phyloP scores from a whole-genome alignment of 2,329 filamentous ascomycete genomes.

The Calonectria crousiana region DNA sequence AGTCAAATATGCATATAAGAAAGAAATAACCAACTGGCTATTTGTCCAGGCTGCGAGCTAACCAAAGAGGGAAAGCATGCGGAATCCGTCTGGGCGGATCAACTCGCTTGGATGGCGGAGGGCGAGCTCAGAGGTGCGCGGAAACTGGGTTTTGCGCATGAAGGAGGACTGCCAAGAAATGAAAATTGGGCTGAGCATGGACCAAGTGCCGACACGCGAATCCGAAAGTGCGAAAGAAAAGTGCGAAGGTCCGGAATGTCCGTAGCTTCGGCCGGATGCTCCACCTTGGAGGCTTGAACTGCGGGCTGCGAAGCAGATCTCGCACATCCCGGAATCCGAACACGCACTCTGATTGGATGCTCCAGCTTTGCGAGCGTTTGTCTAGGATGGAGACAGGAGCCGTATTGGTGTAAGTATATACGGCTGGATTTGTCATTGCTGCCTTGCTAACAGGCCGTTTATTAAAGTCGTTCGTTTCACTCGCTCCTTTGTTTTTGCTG shows the following conservation, averaged over 20 bases:
- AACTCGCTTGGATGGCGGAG: background rate
- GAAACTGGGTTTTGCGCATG: background rate
- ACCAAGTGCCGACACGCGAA: background rate
- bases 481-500: background rate
- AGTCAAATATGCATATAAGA: background rate
- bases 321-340: background rate
- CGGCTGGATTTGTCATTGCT: background rate
- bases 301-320: background rate
- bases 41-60: background rate
- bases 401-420: background rate
- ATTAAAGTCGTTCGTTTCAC: background rate
- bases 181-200: background rate
- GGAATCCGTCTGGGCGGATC: background rate
- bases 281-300: background rate
- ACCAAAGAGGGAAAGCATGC: background rate
- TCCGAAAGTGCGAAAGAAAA: background rate
- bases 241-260: conserved; percentile 3
- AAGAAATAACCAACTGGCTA: background rate
- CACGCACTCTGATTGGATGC: background rate
- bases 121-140: background rate
- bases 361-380: too few relatives aligned
- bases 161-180: background rate
- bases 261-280: background rate
- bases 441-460: background rate
- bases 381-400: background rate